phyloP scores from a whole-genome alignment of 2,329 filamentous ascomycete genomes.

The Penicillium sp. region DNA sequence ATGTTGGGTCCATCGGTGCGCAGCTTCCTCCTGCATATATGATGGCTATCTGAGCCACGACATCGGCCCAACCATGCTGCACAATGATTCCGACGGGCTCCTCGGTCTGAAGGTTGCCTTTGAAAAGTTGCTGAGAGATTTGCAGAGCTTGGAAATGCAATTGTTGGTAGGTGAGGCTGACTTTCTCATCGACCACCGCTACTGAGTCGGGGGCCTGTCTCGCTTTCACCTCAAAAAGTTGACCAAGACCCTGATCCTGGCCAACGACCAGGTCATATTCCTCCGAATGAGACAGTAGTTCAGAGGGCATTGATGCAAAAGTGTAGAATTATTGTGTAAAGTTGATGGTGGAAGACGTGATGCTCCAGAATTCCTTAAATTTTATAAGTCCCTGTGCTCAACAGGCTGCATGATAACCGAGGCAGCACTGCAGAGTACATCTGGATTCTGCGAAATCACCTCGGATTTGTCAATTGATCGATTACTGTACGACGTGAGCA shows the following conservation, averaged over 20 bases:
- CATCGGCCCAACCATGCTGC: constrained; percentile 19
- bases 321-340: background rate
- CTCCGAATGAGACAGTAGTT: constrained; percentile 1
- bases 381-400: background rate
- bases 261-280: constrained; percentile 14
- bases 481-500: no score
- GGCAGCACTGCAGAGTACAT: no score
- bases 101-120: background rate
- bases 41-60: constrained; percentile 29
- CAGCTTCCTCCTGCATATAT: constrained; percentile 28
- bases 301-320: constrained; percentile 6
- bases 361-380: background rate
- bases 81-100: constrained; percentile 28
- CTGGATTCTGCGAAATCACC: no score
- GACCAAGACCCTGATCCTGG: constrained; percentile 15
- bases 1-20: constrained; percentile 24
- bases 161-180: constrained; percentile 15
- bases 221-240: constrained; percentile 14
- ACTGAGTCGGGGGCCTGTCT: constrained; percentile 5
- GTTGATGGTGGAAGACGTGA: constrained; percentile 1
- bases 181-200: constrained; percentile 14
- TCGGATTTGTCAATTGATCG: no score
- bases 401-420: no score
- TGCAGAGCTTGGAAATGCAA: constrained; percentile 10
- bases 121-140: constrained; percentile 7